Percentiles rank a stretch among this genome's conserved stretches.
Evolutionary conservation across 176 grass and related monocot genomes (phyloP).

Genomic region (Musa schizocarpa): DNA sequence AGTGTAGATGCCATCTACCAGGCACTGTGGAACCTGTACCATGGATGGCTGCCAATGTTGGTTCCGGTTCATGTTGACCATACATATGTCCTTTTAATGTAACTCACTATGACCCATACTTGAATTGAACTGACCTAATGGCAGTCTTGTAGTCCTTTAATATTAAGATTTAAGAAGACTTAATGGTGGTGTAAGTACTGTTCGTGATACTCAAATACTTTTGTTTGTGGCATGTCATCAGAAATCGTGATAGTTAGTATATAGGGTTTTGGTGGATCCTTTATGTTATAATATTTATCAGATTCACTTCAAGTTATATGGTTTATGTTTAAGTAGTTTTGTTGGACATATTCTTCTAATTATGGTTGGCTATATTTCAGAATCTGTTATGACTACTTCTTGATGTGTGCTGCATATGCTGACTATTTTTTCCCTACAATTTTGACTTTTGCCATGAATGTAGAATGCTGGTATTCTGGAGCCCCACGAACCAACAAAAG

Average conservation of each 20-base stretch:
- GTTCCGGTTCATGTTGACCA: too few relatives aligned
- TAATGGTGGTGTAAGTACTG: not conserved
- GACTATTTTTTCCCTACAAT: not conserved
- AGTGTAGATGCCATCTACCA: too few relatives aligned
- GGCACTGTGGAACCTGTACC: too few relatives aligned
- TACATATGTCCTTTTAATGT: too few relatives aligned
- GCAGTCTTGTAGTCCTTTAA: not conserved
- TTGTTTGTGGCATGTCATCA: not conserved
- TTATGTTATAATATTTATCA: not conserved
- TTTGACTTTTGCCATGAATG: not conserved
- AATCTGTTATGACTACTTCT: not conserved
- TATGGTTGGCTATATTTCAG: too few relatives aligned
- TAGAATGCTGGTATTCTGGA: slow-evolving; percentile 45
- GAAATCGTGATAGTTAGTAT: not conserved
- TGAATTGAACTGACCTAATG: too few relatives aligned
- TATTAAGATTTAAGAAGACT: not conserved
- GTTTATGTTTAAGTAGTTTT: not conserved
- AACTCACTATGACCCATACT: too few relatives aligned
- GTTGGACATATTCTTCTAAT: not conserved
- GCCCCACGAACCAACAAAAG: slow-evolving; percentile 37
- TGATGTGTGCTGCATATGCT: not conserved
- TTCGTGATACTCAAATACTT: not conserved
- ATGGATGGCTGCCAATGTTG: too few relatives aligned
- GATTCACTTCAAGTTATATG: not conserved
- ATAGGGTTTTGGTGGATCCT: not conserved